A percentile compares a stretch with the other conserved stretches of the same genome.
These are phyloP conservation scores for Orbilia blumenaviensis DNA, from an alignment of 2,329 filamentous ascomycete genomes.

Conservation along the genomic window DNA sequence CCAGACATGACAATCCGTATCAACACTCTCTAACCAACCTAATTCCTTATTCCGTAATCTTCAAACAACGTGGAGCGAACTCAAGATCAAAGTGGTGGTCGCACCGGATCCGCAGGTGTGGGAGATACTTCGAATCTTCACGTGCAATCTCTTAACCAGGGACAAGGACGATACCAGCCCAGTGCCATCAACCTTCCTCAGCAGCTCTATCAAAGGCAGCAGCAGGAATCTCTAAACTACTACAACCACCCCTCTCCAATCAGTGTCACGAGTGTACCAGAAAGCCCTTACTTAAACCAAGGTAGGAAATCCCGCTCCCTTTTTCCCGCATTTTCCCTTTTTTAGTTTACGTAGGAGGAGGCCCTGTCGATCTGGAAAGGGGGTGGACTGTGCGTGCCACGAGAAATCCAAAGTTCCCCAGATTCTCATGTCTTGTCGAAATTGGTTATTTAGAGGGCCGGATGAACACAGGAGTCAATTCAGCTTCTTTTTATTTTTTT, in stretches of 20 bases:
- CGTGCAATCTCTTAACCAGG: conserved; percentile 52
- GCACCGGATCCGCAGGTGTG: conserved; percentile 53
- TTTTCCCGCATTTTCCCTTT: not conserved
- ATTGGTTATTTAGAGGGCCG: not conserved
- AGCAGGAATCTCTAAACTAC: conserved; percentile 52
- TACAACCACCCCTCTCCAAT: conserved; percentile 51
- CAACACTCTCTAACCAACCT: conserved; percentile 20
- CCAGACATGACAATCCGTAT: conserved; percentile 34
- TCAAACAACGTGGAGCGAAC: conserved; percentile 53
- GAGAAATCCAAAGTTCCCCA: conserved; percentile 24
- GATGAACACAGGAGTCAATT: conserved; percentile 5
- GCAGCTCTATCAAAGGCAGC: conserved; percentile 49
- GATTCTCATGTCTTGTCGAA: conserved; percentile 6
- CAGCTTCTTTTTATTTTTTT: not conserved
- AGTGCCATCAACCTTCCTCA: conserved; percentile 43
- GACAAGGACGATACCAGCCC: conserved; percentile 46
- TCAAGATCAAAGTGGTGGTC: conserved; percentile 53
- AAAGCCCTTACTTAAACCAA: conserved; percentile 54
- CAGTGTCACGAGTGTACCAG: conserved; percentile 49
- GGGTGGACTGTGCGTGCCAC: conserved; percentile 30
- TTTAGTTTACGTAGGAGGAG: not conserved
- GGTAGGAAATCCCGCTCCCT: conserved; percentile 34
- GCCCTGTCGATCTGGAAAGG: conserved; percentile 37
- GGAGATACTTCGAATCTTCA: conserved; percentile 49
- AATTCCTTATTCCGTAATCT: conserved; percentile 29